Evolutionary conservation across 805 yeast genomes (phyloP).

Genomic region (Candida ascalaphidarum): DNA sequence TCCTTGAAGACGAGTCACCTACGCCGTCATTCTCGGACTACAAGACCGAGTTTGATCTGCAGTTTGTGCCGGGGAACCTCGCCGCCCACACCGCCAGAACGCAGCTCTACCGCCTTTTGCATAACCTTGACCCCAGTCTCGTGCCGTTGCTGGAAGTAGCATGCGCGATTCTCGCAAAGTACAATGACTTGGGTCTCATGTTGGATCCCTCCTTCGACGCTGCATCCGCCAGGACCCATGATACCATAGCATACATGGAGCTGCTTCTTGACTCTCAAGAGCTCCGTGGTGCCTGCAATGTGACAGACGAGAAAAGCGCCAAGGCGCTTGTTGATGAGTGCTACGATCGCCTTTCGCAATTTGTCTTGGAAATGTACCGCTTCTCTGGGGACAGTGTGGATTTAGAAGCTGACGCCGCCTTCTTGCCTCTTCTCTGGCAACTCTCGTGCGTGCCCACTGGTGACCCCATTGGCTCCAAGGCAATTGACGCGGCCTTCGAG

Average conservation of each 20-base stretch:
- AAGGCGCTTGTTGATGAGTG: conserved; percentile 10
- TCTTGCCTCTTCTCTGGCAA: conserved; percentile 28
- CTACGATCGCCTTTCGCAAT: conserved; percentile 17
- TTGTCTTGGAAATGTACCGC: conserved; percentile 15
- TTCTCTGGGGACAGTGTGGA: conserved; percentile 18
- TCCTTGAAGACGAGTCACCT: too few relatives aligned
- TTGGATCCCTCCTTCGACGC: conserved; percentile 4
- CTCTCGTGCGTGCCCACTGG: conserved; percentile 11
- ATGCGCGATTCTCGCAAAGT: conserved; percentile 17
- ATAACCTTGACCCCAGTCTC: conserved; percentile 13
- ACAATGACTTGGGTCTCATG: conserved; percentile 10
- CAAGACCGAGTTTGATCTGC: conserved; percentile 9
- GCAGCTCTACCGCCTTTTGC: conserved; percentile 17
- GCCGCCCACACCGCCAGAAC: conserved; percentile 13
- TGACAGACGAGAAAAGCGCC: conserved; percentile 1
- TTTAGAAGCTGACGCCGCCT: conserved; percentile 15
- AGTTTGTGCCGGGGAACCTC: conserved; percentile 1
- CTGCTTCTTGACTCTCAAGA: conserved; percentile 22
- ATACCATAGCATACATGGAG: conserved; percentile 21
- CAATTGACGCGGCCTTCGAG: conserved; percentile 14
- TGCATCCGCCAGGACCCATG: conserved; percentile 13
- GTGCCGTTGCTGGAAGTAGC: conserved; percentile 18
- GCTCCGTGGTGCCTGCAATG: not conserved
- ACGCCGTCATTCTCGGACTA: too few relatives aligned
- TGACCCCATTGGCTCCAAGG: conserved; percentile 12